Percentiles rank a stretch among this genome's conserved stretches.
Conservation (phyloP, 2,329 filamentous ascomycete genomes). For the Cladorrhinum sp. region DNA sequence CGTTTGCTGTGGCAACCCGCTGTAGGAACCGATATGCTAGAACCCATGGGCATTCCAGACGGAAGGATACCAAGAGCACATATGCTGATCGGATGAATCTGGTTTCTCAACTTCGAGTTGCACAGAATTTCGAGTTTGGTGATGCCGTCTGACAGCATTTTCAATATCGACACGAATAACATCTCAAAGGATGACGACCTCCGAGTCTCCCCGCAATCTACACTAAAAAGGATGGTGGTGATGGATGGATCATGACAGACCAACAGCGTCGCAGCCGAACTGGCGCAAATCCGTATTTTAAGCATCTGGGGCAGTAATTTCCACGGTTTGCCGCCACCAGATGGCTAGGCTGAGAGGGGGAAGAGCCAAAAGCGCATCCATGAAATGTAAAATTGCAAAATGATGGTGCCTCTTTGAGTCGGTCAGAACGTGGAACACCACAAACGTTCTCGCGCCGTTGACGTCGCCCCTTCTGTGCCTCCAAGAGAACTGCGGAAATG, state of each 20-base stretch:
- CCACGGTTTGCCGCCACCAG: slow-evolving; percentile 1
- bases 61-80: not conserved
- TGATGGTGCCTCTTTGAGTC: not conserved
- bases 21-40: not conserved
- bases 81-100: not conserved
- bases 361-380: not conserved
- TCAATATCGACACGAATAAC: not conserved
- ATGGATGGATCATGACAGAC: not conserved
- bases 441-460: not conserved
- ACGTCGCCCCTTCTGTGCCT: not conserved
- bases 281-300: slow-evolving; percentile 7
- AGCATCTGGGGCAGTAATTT: slow-evolving; percentile 7
- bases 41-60: slow-evolving; percentile 14
- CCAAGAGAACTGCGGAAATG: not conserved
- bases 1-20: not conserved
- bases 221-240: not conserved
- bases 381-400: not conserved
- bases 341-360: not conserved
- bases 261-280: slow-evolving; percentile 6
- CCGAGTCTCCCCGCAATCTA: not conserved
- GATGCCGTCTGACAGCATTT: slow-evolving; percentile 7
- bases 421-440: not conserved
- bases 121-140: no score
- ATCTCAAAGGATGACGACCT: not conserved
- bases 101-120: not conserved